Conservation (phyloP, 140 eudicot species). For the Flaveria floridana region DNA sequence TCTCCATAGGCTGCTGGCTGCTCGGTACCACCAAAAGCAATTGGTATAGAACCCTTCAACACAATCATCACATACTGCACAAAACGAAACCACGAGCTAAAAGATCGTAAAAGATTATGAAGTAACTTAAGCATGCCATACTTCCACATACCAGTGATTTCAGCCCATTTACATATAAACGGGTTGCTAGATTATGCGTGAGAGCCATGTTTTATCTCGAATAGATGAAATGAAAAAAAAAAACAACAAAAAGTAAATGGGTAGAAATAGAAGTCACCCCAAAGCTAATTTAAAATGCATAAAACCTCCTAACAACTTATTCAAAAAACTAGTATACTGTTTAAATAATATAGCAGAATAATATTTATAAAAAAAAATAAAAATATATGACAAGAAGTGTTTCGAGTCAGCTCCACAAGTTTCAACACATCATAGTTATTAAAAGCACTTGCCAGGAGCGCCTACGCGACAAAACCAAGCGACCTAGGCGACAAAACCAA, state of each 20-base stretch:
- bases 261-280: neutral
- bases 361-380: neutral
- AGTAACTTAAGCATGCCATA: neutral
- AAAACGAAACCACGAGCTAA: neutral
- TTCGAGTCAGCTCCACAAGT: neutral
- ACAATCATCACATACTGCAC: slow-evolving; percentile 90
- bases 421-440: neutral
- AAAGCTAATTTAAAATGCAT: neutral
- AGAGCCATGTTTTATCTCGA: neutral
- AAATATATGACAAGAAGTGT: neutral
- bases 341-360: neutral
- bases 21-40: slow-evolving; percentile 87
- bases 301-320: neutral
- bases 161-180: too few relatives aligned
- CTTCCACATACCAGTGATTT: too few relatives aligned
- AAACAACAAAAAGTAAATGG: neutral
- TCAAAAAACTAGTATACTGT: neutral
- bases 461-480: too few relatives aligned
- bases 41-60: slow-evolving; percentile 78
- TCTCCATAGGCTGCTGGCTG: slow-evolving; percentile 92
- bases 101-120: neutral
- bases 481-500: too few relatives aligned
- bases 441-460: too few relatives aligned
- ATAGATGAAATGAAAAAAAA: neutral
- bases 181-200: too few relatives aligned